Evolutionary conservation across 106 monocot genomes (phyloP).

Genomic region (Phalaenopsis aphrodite): DNA sequence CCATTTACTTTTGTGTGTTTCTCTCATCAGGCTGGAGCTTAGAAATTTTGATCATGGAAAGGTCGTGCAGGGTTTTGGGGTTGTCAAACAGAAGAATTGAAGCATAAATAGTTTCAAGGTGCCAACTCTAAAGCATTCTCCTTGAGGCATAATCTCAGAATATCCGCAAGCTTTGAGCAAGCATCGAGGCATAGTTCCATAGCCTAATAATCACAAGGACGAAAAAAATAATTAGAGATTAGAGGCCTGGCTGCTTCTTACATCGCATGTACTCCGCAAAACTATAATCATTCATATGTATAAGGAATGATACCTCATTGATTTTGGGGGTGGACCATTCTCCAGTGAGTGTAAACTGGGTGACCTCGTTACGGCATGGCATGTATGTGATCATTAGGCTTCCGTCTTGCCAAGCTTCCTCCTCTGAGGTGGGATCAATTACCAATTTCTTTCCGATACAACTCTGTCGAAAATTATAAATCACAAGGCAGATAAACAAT

Average conservation of each 20-base stretch:
- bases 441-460: conserved; percentile 74
- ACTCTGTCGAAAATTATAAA: conserved; percentile 22
- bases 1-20: too few species aligned
- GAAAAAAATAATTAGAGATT: neutral
- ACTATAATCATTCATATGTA: too few species aligned
- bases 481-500: neutral
- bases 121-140: conserved; percentile 24
- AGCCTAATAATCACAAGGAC: conserved; percentile 38
- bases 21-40: too few species aligned
- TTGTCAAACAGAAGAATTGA: too few species aligned
- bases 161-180: conserved; percentile 66
- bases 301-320: conserved; percentile 42
- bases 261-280: too few species aligned
- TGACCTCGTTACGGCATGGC: conserved; percentile 79
- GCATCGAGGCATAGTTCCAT: conserved; percentile 92
- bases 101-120: neutral
- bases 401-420: conserved; percentile 84
- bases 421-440: conserved; percentile 79
- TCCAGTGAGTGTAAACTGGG: conserved; percentile 80
- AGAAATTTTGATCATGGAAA: too few species aligned
- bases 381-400: conserved; percentile 70
- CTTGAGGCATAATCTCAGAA: conserved; percentile 74
- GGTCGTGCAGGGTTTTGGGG: too few species aligned
- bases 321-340: conserved; percentile 83
- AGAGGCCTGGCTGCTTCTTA: neutral